Percentiles rank a stretch among this genome's conserved stretches.
Conservation (phyloP, 1,284 basidiomycete genomes). For the Leccinum subrobustum region DNA sequence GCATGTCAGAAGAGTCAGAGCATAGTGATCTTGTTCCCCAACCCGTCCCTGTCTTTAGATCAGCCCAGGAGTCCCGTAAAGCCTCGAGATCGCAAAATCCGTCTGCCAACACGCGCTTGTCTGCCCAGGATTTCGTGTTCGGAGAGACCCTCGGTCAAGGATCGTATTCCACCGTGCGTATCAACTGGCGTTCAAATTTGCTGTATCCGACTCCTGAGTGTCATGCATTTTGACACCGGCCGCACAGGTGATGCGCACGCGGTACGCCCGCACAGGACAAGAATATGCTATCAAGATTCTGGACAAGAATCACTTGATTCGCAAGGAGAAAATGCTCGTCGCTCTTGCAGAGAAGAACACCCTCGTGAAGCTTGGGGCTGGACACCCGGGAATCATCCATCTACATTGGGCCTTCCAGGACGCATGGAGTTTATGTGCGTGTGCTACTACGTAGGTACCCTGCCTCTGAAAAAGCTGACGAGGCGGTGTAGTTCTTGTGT, state of each 20-base stretch:
- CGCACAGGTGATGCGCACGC: slow-evolving; percentile 59
- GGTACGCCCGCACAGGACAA: slow-evolving; percentile 54
- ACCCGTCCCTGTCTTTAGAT: slow-evolving; percentile 2
- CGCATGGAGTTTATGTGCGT: slow-evolving; percentile 73
- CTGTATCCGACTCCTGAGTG: not conserved
- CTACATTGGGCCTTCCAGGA: slow-evolving; percentile 87
- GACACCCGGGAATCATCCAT: slow-evolving; percentile 82
- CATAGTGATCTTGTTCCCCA: slow-evolving; percentile 16
- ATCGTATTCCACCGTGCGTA: slow-evolving; percentile 72
- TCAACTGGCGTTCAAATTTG: not conserved
- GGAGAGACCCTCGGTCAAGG: slow-evolving; percentile 74
- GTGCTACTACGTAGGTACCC: not conserved
- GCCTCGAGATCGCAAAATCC: slow-evolving; percentile 45
- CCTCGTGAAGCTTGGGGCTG: slow-evolving; percentile 57
- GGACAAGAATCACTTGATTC: slow-evolving; percentile 71
- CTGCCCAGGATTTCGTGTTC: slow-evolving; percentile 67
- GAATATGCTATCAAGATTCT: slow-evolving; percentile 77
- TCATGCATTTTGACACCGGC: not conserved
- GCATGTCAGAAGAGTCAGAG: slow-evolving; percentile 37
- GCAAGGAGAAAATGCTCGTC: slow-evolving; percentile 63
- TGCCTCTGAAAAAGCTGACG: not conserved
- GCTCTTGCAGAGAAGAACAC: slow-evolving; percentile 67
- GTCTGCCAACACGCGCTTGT: slow-evolving; percentile 46
- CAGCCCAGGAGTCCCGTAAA: slow-evolving; percentile 27
- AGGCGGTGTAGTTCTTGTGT: slow-evolving; percentile 72